Evolutionary conservation across 2,329 filamentous ascomycete species (phyloP).

Genomic region (Claviceps citrina): DNA sequence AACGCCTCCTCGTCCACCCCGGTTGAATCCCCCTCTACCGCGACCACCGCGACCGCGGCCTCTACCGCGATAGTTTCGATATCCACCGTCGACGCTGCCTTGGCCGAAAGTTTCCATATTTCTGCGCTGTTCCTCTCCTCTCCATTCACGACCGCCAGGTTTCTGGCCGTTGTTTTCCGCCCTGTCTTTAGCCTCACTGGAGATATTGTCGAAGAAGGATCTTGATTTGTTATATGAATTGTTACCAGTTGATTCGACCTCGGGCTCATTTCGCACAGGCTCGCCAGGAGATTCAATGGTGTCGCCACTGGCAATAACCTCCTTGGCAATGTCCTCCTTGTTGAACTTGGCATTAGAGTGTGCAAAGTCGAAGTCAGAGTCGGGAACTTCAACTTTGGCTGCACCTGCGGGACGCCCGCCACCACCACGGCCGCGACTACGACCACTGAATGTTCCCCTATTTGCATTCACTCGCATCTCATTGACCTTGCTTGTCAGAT

Average conservation of each 20-base stretch:
- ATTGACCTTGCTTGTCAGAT: conserved; percentile 57
- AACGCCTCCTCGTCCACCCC: conserved; percentile 27
- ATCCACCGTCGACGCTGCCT: conserved; percentile 75
- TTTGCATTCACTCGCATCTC: conserved; percentile 57
- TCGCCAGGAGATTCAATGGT: conserved; percentile 34
- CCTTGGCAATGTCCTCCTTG: conserved; percentile 53
- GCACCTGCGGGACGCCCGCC: conserved; percentile 27
- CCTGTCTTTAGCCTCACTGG: conserved; percentile 80
- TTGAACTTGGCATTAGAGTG: conserved; percentile 33
- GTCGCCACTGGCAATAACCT: conserved; percentile 70
- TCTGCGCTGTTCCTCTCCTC: conserved; percentile 81
- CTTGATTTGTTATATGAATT: conserved; percentile 67
- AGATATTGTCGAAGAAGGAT: conserved; percentile 98
- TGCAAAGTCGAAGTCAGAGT: conserved; percentile 85
- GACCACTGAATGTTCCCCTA: conserved; percentile 31
- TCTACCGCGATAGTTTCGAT: conserved; percentile 63
- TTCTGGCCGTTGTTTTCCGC: conserved; percentile 54
- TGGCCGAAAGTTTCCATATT: conserved; percentile 98
- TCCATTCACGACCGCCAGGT: conserved; percentile 72
- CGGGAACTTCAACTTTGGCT: conserved; percentile 72
- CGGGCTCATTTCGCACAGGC: conserved; percentile 20
- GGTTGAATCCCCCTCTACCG: conserved; percentile 23
- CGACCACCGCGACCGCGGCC: conserved; percentile 54
- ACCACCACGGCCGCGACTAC: conserved; percentile 34
- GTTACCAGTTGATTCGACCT: conserved; percentile 25